Evolutionary conservation across 257 asterid genomes (phyloP).

Genomic region (Mitragyna speciosa): DNA sequence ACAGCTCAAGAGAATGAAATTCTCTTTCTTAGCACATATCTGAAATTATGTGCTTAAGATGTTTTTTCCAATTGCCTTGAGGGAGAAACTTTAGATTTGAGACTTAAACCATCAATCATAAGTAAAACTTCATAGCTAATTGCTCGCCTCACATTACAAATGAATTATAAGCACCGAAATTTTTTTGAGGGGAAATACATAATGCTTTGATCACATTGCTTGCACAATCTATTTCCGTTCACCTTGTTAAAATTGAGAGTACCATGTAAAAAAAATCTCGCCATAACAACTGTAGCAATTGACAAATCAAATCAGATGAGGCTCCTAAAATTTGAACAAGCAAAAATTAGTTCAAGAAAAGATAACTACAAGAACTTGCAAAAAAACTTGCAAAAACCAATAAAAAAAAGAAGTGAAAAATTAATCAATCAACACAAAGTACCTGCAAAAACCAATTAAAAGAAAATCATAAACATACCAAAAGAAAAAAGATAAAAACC

Average conservation of each 20-base stretch:
- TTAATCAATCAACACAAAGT: too few relatives aligned
- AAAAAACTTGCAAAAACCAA: too few relatives aligned
- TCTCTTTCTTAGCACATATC: background rate
- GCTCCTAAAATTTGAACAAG: slow-evolving; percentile 2
- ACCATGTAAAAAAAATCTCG: slow-evolving; percentile 90
- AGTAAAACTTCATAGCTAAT: background rate
- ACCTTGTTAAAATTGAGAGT: slow-evolving; percentile 83
- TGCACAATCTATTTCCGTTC: slow-evolving; percentile 83
- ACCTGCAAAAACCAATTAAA: too few relatives aligned
- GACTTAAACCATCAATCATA: background rate
- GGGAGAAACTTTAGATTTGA: background rate
- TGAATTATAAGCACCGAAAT: too few relatives aligned
- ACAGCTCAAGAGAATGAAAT: background rate
- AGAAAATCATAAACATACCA: too few relatives aligned
- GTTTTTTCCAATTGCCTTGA: background rate
- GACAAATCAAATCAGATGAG: slow-evolving; percentile 25
- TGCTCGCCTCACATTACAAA: background rate
- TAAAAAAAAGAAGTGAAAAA: too few relatives aligned
- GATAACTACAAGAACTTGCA: too few relatives aligned
- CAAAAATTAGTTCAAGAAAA: too few relatives aligned
- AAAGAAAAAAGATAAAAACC: too few relatives aligned
- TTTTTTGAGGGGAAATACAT: slow-evolving; percentile 7
- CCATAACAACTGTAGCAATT: slow-evolving; percentile 73
- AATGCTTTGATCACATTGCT: slow-evolving; percentile 41
- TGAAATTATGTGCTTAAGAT: too few relatives aligned